Evolutionary conservation across 208 protist species (phyloP), one percentile per base, ranked within the genome.

Genomic region (Acanthamoeba sp.): DNA sequence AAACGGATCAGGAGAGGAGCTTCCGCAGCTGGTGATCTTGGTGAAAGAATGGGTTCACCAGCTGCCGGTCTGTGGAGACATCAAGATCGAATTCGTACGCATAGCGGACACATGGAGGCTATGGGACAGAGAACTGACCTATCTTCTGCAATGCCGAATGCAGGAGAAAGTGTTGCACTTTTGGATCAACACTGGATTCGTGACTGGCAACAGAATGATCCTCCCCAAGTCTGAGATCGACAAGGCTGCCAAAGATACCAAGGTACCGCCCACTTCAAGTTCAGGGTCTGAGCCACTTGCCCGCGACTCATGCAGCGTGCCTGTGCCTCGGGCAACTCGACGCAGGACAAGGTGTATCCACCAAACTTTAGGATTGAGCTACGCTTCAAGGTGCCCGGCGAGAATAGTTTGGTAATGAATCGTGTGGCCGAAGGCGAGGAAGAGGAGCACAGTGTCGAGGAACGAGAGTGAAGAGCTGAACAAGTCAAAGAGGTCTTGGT

Each of bases 121-220:
- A n/a, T n/a, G n/a, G n/a, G n/a, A n/a, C n/a, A n/a, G n/a, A n/a
- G n/a, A n/a, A n/a, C n/a, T n/a, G n/a, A n/a, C n/a, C n/a, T n/a
- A n/a, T n/a, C n/a, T n/a, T n/a, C n/a, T 69, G 22, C n/a, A 69
- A 69, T 22, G n/a, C n/a, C 20, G 6, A 55, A 55, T 42, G 29
- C 78, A 87, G 78, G 78, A 87, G 6, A 87, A 87, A 27, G n/a
- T 87, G 14, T 36, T 87, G 34, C 78, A 87, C 42, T 87, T 87
- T 32, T 87, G 78, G 78, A 9, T 87, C 34, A 87, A 87, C 78
- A 87, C 78, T 27, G 78, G 12, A 16, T 87, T 87, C 78, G 32
- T 57, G n/a, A 29, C 16, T 4, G 78, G 34, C 78, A 87, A 55
- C 42, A 87, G 48, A 24, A 57, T 87, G 24, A 57, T 87, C 24